Evolutionary conservation across 768 basidiomycete species (phyloP), one percentile per base, ranked within the genome.

Genomic region (Arthromyces matolae): DNA sequence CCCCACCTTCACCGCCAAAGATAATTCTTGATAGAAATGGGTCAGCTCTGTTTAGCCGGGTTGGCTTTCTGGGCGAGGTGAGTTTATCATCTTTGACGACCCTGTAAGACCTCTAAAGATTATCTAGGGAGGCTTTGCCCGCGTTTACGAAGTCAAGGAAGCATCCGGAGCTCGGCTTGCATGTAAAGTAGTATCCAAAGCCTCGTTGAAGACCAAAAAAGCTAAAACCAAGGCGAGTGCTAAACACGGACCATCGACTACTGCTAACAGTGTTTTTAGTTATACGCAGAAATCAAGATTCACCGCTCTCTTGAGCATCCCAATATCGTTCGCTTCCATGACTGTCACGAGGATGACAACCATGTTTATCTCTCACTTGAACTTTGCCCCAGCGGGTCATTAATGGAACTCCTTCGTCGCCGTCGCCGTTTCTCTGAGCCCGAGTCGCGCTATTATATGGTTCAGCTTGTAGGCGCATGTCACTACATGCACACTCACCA

Each of bases 341-440:
- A 96, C 55, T 95, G 93, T 66, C 98, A 97, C 60, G 94, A 99
- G 65, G 95, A 96, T 59, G 78, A 83, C 9, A 84, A 90, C 45
- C 93, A 97, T 64, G 95, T 99, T 19, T 99, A 98, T 70, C 95
- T 99, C 88, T 86, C 86, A 9, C 82, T 99, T 42, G 95, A 96
- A 61, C 77, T 97, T 5, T 98, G 95, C 67, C 76, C 83, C 27
- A 86, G 86, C 37, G 95, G 95, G 33, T 89, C 87, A 4, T 79
- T 90, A 46, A 93, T 93, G 86, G 89, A 92, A 64, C 81, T 95
- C 72, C 80, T 97, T 29, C 86, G 91, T 16, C 82, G 85, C 2
- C 87, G 93, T 2, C 80, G 84, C 33, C 83, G 90, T 23, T 89
- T 93, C 68, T 84, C 87, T 13, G 96, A 98, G 64, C 88, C 91